phyloP scores from a whole-genome alignment of 306 rosid species.

The Fagus sylvatica region DNA sequence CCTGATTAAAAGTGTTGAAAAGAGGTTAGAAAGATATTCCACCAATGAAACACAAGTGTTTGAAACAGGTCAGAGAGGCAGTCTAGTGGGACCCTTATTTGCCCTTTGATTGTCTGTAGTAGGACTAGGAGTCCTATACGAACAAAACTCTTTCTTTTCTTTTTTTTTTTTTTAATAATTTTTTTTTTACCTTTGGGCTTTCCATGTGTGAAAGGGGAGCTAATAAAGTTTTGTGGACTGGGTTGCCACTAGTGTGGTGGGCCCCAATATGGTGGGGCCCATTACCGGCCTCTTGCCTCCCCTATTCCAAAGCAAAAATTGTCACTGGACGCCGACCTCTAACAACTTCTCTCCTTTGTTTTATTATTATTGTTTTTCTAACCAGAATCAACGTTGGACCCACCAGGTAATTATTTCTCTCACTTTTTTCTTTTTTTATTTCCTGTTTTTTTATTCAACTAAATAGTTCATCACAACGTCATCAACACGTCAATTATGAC shows the following conservation, averaged over 20 bases:
- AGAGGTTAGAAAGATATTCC: neutral
- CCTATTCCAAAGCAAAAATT: slow-evolving; percentile 41
- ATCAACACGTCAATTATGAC: slow-evolving; percentile 42
- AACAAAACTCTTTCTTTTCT: slow-evolving; percentile 24
- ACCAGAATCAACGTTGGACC: slow-evolving; percentile 41
- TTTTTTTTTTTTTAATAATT: neutral
- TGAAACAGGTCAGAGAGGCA: slow-evolving; percentile 21
- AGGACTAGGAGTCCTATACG: slow-evolving; percentile 32
- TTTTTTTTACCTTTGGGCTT: slow-evolving; percentile 31
- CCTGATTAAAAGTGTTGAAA: neutral
- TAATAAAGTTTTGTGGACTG: slow-evolving; percentile 43
- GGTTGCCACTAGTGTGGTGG: slow-evolving; percentile 29
- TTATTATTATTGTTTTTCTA: slow-evolving; percentile 6
- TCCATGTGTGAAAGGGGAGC: slow-evolving; percentile 44
- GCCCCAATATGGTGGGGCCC: slow-evolving; percentile 45
- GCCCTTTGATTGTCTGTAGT: slow-evolving; percentile 28
- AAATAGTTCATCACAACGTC: slow-evolving; percentile 22
- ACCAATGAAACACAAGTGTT: neutral
- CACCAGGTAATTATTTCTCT: slow-evolving; percentile 42
- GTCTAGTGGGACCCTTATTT: slow-evolving; percentile 40
- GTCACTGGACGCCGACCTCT: slow-evolving; percentile 38
- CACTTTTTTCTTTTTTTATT: neutral
- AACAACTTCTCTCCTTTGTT: slow-evolving; percentile 25
- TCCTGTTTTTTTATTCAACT: neutral
- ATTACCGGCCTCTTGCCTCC: slow-evolving; percentile 25